These are phyloP conservation scores for Jaenimonas drosophilae DNA, from an alignment of 208 protist genomes.

Conservation along the genomic window DNA sequence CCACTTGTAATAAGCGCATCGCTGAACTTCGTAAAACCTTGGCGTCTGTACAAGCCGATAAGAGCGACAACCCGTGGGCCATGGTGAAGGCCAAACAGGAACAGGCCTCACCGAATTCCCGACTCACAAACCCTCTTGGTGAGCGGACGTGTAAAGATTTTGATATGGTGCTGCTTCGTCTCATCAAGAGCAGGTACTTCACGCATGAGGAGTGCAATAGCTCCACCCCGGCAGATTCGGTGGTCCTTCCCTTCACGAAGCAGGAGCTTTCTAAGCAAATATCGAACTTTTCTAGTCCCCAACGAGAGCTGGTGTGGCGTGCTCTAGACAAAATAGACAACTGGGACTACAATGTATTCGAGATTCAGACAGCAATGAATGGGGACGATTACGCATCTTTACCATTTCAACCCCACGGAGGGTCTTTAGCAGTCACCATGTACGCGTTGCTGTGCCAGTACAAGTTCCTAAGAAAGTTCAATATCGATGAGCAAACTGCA, in stretches of 20 bases:
- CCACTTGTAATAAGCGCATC: conserved; percentile 32
- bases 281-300: conserved; percentile 14
- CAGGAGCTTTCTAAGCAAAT: conserved; percentile 30
- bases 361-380: conserved; percentile 61
- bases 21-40: conserved; percentile 44
- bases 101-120: conserved; percentile 10
- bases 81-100: conserved; percentile 26
- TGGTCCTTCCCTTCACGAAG: conserved; percentile 58
- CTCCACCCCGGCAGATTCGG: conserved; percentile 29
- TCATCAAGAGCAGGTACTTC: conserved; percentile 81
- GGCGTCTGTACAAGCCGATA: conserved; percentile 14
- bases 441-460: conserved; percentile 85
- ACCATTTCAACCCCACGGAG: conserved; percentile 40
- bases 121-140: conserved; percentile 48
- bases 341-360: conserved; percentile 86
- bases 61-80: conserved; percentile 23
- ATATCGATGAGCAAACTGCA: conserved; percentile 81
- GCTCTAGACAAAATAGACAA: conserved; percentile 63
- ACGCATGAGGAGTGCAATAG: conserved; percentile 29
- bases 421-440: conserved; percentile 79
- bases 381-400: conserved; percentile 68
- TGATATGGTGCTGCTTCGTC: conserved; percentile 55
- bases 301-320: conserved; percentile 45
- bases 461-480: conserved; percentile 81
- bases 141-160: conserved; percentile 69